Conservation (phyloP, 2,329 filamentous ascomycete species). For the Botrytis medusae region DNA sequence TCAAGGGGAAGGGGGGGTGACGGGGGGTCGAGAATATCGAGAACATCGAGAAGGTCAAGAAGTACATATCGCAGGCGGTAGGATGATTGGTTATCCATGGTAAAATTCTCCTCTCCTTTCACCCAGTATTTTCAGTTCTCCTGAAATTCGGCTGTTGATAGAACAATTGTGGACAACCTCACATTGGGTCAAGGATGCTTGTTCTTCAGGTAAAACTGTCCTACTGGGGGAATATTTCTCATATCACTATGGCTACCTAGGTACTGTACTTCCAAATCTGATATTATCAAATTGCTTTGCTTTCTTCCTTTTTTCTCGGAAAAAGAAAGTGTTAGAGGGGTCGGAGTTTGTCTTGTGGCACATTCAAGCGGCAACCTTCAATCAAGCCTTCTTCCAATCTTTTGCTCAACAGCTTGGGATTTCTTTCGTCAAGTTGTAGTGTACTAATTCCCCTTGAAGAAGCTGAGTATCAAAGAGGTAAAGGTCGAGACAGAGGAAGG, state of each 20-base stretch:
- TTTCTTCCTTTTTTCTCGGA: neutral
- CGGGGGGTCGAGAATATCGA: neutral
- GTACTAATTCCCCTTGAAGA: neutral
- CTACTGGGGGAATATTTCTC: neutral
- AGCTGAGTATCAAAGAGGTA: neutral
- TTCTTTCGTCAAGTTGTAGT: neutral
- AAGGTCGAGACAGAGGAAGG: neutral
- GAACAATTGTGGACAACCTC: neutral
- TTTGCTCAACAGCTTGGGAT: neutral
- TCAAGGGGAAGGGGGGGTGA: no score
- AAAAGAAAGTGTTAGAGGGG: slow-evolving; percentile 1
- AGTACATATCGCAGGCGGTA: neutral
- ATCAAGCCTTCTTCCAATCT: neutral
- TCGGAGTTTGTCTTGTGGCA: neutral
- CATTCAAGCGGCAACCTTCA: neutral
- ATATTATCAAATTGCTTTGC: neutral
- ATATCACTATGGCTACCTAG: neutral
- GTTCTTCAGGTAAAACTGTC: neutral
- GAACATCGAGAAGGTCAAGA: no score
- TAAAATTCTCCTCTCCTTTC: neutral
- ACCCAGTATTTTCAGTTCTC: neutral
- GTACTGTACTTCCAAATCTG: neutral
- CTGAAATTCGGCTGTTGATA: neutral
- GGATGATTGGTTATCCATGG: neutral
- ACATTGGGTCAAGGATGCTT: neutral